phyloP scores from a whole-genome alignment of 2,329 filamentous ascomycete species.

The Trichoderma brevicompactum region DNA sequence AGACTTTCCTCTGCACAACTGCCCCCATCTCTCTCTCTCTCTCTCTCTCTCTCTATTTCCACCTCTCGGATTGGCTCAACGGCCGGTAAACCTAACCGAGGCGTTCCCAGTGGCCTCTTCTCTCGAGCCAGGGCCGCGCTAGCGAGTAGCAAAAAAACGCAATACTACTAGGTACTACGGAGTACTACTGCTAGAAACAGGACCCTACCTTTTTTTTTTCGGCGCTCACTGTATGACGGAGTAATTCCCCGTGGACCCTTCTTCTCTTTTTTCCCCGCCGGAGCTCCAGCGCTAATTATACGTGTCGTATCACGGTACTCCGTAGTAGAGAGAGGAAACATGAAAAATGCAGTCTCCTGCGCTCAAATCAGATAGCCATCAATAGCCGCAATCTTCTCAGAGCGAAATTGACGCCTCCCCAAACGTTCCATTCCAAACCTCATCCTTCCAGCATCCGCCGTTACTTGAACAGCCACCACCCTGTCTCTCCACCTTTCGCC shows the following conservation, averaged over 20 bases:
- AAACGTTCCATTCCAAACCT: background rate
- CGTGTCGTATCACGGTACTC: background rate
- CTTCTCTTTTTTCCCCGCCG: slow-evolving; percentile 6
- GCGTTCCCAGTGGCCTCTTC: background rate
- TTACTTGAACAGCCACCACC: background rate
- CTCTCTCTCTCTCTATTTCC: background rate
- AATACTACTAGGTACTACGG: background rate
- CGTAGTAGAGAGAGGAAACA: background rate
- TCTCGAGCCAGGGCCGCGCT: background rate
- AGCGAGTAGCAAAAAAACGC: background rate
- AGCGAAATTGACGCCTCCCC: background rate
- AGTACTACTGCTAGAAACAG: background rate
- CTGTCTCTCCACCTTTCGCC: background rate
- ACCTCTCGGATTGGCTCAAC: background rate
- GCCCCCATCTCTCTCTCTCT: background rate
- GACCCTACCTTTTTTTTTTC: background rate
- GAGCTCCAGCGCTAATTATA: slow-evolving; percentile 10
- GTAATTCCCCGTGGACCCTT: slow-evolving; percentile 11
- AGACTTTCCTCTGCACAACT: background rate
- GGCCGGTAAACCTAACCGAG: slow-evolving; percentile 21
- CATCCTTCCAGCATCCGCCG: too few species aligned
- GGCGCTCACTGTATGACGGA: too few species aligned
- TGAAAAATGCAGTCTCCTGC: background rate
- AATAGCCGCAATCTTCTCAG: slow-evolving; percentile 10
- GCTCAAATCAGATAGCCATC: background rate